phyloP scores from a whole-genome alignment of 1,284 basidiomycete genomes.

The Rhizoctonia solani region DNA sequence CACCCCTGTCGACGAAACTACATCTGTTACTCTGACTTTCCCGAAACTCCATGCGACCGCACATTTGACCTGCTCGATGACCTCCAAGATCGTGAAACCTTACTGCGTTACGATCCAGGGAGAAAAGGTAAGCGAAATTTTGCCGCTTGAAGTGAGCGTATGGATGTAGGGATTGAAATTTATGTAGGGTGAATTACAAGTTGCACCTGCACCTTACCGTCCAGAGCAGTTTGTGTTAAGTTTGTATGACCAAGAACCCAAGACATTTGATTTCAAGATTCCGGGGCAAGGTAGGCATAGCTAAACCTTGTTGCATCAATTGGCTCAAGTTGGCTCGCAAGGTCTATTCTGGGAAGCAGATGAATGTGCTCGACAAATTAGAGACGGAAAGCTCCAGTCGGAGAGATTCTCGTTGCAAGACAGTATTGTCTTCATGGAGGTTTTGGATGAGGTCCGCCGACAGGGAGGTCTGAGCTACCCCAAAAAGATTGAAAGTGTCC shows the following conservation, averaged over 20 bases:
- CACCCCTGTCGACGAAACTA: slow-evolving; percentile 79
- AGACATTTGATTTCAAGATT: slow-evolving; percentile 56
- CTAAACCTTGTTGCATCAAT: slow-evolving; percentile 31
- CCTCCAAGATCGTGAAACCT: background rate
- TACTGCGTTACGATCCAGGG: slow-evolving; percentile 50
- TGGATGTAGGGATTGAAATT: no score
- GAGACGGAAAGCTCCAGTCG: slow-evolving; percentile 45
- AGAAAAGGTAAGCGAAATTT: slow-evolving; percentile 49
- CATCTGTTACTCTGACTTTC: slow-evolving; percentile 77
- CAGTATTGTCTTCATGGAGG: slow-evolving; percentile 31
- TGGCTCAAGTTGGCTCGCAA: slow-evolving; percentile 59
- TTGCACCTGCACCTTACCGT: slow-evolving; percentile 63
- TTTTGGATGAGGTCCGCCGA: slow-evolving; percentile 36
- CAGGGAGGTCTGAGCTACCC: slow-evolving; percentile 34
- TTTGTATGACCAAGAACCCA: slow-evolving; percentile 36
- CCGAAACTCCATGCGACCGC: slow-evolving; percentile 42
- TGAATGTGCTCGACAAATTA: slow-evolving; percentile 78
- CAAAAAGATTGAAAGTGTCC: slow-evolving; percentile 24
- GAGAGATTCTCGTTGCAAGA: slow-evolving; percentile 30
- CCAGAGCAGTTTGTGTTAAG: slow-evolving; percentile 62
- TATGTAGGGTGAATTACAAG: slow-evolving; percentile 52
- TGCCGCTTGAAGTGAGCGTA: no score
- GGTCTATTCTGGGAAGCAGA: slow-evolving; percentile 80
- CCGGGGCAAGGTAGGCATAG: slow-evolving; percentile 49
- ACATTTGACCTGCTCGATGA: slow-evolving; percentile 52